phyloP scores from a whole-genome alignment of 2,329 filamentous ascomycete genomes.

The Hymenoscyphus repandus region DNA sequence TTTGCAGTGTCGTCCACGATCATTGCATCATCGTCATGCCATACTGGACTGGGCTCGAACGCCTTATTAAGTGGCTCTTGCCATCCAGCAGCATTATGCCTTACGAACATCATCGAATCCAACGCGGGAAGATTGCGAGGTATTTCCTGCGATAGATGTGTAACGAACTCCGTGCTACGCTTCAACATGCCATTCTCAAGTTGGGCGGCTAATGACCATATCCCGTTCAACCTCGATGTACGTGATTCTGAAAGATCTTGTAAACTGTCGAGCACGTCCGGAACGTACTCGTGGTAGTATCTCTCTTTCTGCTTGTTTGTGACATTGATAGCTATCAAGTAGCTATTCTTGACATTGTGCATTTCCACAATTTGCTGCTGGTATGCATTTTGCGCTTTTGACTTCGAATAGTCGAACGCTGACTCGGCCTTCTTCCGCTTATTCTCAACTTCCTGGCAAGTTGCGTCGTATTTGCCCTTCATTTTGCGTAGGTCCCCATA shows the following conservation, averaged over 20 bases:
- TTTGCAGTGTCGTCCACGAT: conserved; percentile 82
- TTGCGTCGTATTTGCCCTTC: conserved; percentile 88
- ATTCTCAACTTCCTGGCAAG: conserved; percentile 91
- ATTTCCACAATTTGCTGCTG: conserved; percentile 91
- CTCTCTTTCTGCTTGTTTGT: conserved; percentile 97
- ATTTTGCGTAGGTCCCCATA: conserved; percentile 84
- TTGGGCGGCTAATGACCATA: conserved; percentile 77
- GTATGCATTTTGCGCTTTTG: conserved; percentile 85
- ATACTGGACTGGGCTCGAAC: conserved; percentile 93
- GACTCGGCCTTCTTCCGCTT: conserved; percentile 92
- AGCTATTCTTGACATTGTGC: conserved; percentile 98
- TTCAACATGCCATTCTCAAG: conserved; percentile 77
- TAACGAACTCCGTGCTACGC: conserved; percentile 66
- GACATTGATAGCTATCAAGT: conserved; percentile 91
- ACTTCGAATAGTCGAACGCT: conserved; percentile 79
- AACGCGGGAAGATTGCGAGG: conserved; percentile 80
- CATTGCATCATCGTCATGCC: conserved; percentile 90
- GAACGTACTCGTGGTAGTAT: conserved; percentile 96
- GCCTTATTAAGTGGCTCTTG: conserved; percentile 78
- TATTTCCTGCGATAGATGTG: conserved; percentile 74
- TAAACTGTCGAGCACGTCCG: conserved; percentile 85
- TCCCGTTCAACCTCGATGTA: conserved; percentile 72
- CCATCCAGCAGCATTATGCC: conserved; percentile 79
- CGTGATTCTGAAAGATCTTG: conserved; percentile 92
- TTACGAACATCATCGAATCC: conserved; percentile 97